Base-by-base conservation (phyloP, 1,139 yeast species). In the Kazachstania sp. region DNA sequence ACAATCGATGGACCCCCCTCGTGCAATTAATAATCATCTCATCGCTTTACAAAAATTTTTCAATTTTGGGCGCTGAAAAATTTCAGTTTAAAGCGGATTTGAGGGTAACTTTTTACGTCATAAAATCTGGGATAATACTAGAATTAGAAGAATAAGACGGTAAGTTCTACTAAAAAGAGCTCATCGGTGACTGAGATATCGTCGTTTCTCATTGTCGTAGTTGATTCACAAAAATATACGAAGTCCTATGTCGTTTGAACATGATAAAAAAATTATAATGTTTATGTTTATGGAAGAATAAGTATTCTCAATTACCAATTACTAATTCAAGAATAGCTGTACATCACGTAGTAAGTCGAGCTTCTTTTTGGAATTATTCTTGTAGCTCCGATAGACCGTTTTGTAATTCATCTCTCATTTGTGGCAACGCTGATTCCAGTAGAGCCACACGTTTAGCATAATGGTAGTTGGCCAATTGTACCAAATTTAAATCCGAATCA, bases 401-500 rank as follows among this genome's bases (percentile, higher is more conserved):
- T 12, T 44, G 42, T 26, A 46, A 38, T 26, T 46, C 45, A 1
- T 42, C 29, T 19, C 45, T 48, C 28, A 61, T 41, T 28, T 49
- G 43, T 2, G 67, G 67, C 19, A 63, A 44, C 39, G 52, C 46
- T 13, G 44, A 50, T 37, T 61, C 55, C 19, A 63, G 45, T 41
- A 60, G 59, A 4, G 46, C 38, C 3, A 63, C 46, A 19, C 67
- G 51, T 37, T 49, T 42, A 11, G 43, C 44, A 44, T 63, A 63
- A 50, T 58, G 61, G 44, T 54, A 48, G 43, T 63, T 61, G 3
- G 66, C 66, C 15, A 63, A 45, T 2, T 57, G 43, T 2, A 61
- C 48, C 19, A 62, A 52, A 11, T 57, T 59, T 6, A 51, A 41
- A 5, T 51, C 35, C 7, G 29, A 13, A 5, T 15, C 16, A 37